A percentile compares a stretch with the other conserved stretches of the same genome.
Conservation (phyloP, 768 basidiomycete species). For the Mycena rosella region DNA sequence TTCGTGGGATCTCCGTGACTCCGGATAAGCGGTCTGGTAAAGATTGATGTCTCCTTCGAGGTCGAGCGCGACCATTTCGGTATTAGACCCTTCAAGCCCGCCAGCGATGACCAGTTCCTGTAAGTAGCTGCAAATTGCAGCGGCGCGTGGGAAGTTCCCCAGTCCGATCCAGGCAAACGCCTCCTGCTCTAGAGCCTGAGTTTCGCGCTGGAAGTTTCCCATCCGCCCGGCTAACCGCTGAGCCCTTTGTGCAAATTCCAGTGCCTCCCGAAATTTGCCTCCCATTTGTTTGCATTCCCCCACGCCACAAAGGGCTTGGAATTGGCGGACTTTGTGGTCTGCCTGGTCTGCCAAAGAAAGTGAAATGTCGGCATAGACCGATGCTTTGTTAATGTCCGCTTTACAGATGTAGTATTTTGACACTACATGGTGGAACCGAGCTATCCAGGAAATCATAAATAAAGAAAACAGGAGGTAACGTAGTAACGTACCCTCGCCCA, state of each 20-base stretch:
- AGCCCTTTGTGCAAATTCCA: not conserved
- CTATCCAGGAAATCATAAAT: not conserved
- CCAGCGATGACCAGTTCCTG: not conserved
- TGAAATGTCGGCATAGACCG: not conserved
- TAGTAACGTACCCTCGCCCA: not conserved
- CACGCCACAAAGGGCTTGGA: not conserved
- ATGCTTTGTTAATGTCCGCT: not conserved
- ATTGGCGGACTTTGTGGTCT: not conserved
- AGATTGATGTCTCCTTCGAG: conserved; percentile 7
- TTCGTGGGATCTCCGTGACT: not conserved
- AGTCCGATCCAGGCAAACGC: not conserved
- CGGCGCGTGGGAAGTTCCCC: conserved; percentile 11
- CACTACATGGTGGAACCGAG: not conserved
- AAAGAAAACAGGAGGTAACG: no score
- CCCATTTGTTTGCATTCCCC: not conserved
- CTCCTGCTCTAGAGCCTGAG: not conserved
- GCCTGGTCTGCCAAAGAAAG: not conserved
- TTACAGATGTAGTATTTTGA: not conserved
- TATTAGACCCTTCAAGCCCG: not conserved
- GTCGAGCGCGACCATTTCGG: conserved; percentile 2
- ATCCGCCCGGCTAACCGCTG: not conserved
- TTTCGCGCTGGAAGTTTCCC: conserved; percentile 8
- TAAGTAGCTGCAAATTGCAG: not conserved
- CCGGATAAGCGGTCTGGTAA: not conserved
- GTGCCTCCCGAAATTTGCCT: conserved; percentile 2